A percentile compares a stretch with the other conserved stretches of the same genome.
phyloP scores from a whole-genome alignment of 2,329 filamentous ascomycete species.

The Cercospora canescens region DNA sequence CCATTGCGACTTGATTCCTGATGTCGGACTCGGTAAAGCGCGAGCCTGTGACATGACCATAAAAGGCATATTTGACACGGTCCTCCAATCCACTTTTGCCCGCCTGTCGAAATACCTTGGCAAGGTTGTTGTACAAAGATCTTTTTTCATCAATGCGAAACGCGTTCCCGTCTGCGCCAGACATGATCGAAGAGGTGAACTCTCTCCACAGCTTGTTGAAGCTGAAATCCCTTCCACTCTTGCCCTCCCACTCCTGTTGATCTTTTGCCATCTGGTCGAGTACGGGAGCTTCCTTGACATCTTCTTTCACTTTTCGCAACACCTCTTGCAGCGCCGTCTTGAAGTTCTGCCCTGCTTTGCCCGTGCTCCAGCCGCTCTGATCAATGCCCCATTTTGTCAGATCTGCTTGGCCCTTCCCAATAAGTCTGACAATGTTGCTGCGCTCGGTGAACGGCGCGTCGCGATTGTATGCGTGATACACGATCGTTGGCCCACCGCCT shows the following conservation, averaged over 20 bases:
- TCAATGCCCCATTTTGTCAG: conserved; percentile 12
- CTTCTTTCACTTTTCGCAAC: conserved; percentile 27
- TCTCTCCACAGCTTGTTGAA: conserved; percentile 31
- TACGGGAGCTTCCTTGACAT: conserved; percentile 35
- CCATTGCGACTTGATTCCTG: conserved; percentile 62
- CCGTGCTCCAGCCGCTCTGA: not conserved
- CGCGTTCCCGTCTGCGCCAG: conserved; percentile 35
- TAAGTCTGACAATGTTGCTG: not conserved
- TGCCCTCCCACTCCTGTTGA: conserved; percentile 25
- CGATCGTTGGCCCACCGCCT: not conserved
- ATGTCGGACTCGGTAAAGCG: conserved; percentile 59
- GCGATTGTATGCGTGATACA: not conserved
- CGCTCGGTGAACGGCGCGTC: too few species aligned
- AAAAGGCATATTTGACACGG: conserved; percentile 65
- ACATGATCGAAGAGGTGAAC: conserved; percentile 37
- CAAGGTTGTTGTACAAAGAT: conserved; percentile 21
- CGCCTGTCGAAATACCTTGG: conserved; percentile 13
- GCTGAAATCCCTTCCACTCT: conserved; percentile 19
- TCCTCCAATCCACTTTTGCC: conserved; percentile 33
- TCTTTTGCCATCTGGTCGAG: conserved; percentile 33
- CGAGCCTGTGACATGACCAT: conserved; percentile 61
- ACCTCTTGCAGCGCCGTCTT: conserved; percentile 26
- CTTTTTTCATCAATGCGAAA: not conserved
- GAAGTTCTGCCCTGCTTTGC: conserved; percentile 18
- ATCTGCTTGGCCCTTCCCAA: not conserved